These are phyloP conservation scores for Lolium multiflorum DNA, from an alignment of 176 grass and related monocot genomes.

Conservation along the genomic window DNA sequence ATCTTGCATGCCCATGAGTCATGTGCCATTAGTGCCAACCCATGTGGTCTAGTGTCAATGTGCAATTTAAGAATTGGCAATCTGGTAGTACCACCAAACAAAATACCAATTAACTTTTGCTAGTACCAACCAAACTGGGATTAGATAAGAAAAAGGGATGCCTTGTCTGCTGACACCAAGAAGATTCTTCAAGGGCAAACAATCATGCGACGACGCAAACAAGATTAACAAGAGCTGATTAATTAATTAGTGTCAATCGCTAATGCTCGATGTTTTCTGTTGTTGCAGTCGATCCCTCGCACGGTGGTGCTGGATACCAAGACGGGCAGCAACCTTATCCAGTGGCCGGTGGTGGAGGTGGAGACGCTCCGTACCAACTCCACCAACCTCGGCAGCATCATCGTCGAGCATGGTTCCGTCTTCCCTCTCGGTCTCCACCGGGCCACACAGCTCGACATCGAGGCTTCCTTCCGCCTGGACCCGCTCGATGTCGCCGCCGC, in stretches of 20 bases:
- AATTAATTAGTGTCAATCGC: background rate
- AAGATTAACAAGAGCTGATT: background rate
- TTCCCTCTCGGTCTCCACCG: constrained; percentile 28
- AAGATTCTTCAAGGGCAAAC: background rate
- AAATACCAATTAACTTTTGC: background rate
- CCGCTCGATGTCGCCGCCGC: background rate
- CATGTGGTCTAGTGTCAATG: background rate
- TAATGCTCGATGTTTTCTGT: background rate
- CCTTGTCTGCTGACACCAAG: background rate
- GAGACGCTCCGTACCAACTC: constrained; percentile 48
- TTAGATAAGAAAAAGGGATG: background rate
- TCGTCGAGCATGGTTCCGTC: constrained; percentile 32
- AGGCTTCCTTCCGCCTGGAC: constrained; percentile 54
- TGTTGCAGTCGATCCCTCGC: constrained; percentile 61
- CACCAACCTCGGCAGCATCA: constrained; percentile 39
- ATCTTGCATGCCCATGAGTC: background rate
- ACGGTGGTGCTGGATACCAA: constrained; percentile 76
- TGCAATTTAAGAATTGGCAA: background rate
- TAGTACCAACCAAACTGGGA: constrained; percentile 15
- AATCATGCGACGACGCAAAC: background rate
- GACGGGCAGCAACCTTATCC: constrained; percentile 52
- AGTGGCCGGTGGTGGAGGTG: constrained; percentile 65
- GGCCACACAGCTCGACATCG: constrained; percentile 61
- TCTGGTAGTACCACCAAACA: background rate
- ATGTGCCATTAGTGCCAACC: background rate